Evolutionary conservation across 345 rosid genomes (phyloP).

Genomic region (Bruguiera parviflora): DNA sequence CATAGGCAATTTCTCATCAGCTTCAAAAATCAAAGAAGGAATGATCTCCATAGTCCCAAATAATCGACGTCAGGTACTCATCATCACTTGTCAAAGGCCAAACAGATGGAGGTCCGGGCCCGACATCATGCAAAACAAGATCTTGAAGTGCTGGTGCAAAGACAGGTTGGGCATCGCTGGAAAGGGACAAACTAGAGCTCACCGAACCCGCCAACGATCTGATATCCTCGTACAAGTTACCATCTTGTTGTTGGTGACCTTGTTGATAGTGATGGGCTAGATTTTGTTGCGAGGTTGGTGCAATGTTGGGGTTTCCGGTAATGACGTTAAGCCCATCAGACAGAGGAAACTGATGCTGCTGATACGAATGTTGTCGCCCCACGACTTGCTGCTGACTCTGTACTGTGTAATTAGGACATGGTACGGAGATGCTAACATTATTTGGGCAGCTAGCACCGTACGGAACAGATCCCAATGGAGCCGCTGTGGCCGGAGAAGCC

Average conservation of each 20-base stretch:
- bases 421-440: constrained; percentile 19
- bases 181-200: constrained; percentile 41
- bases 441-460: constrained; percentile 16
- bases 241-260: constrained; percentile 23
- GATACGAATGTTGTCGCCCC: constrained; percentile 8
- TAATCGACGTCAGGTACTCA: constrained; percentile 40
- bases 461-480: constrained; percentile 20
- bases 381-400: constrained; percentile 28
- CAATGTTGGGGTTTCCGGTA: not conserved
- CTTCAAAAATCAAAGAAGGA: constrained; percentile 51
- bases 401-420: constrained; percentile 24
- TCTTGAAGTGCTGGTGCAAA: constrained; percentile 43
- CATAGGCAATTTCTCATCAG: not conserved
- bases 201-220: constrained; percentile 45
- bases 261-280: constrained; percentile 8
- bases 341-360: constrained; percentile 12
- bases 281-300: constrained; percentile 26
- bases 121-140: constrained; percentile 37
- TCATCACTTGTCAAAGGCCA: constrained; percentile 71
- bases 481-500: constrained; percentile 12
- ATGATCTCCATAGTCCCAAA: constrained; percentile 68
- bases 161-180: constrained; percentile 19
- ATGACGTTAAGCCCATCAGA: not conserved
- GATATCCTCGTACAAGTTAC: constrained; percentile 26
- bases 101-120: constrained; percentile 43